Base-by-base conservation (phyloP, 2,329 filamentous ascomycete species). In the Coniosporium tulheliwenetii region DNA sequence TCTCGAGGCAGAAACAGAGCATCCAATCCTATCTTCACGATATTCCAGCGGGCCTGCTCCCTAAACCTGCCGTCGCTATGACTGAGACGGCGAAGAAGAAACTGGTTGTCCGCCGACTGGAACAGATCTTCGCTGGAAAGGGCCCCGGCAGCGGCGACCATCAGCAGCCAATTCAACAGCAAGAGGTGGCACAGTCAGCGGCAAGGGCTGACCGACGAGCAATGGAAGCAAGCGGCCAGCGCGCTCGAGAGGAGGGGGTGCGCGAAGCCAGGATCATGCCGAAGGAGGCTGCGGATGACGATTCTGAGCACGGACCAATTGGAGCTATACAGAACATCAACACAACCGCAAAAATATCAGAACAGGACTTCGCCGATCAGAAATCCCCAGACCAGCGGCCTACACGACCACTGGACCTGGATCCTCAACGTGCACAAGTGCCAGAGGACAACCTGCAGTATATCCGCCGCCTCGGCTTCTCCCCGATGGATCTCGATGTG, bases 61-160 rank as follows among this genome's bases (percentile, higher is more conserved):
- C 81, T 0, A 70, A 71, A 9, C 67, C 71, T 36, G 64, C 69
- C 16, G 55, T 54, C 10, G 56, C 64, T 0, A 74, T 86, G 71
- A 77, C 77, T 0, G 83, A 89, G 10, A 78, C 75, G 47, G 72
- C 81, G 5, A 85, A 76, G 62, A 85, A 84, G 63, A 85, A 79
- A 53, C 53, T 86, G 14, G 79, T 89, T 0, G 85, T 89, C 2
- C 71, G 75, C 41, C 72, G 82, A 2, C 58, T 93, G 5, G 85
- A 93, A 52, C 81, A 87, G 46, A 68, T 93, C 1, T 93, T 91
- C 45, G 85, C 83, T 0, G 85, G 85, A 2, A 82, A 79, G 52
- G 64, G 52, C 54, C 66, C 59, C 37, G 54, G 52, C 2, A 49
- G 57, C 2, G 58, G 54, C 14, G 66, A 70, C 41, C 37, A 39